Base-by-base conservation (phyloP, 352 stramenopile genomes). In the Phytopythium vexans region DNA sequence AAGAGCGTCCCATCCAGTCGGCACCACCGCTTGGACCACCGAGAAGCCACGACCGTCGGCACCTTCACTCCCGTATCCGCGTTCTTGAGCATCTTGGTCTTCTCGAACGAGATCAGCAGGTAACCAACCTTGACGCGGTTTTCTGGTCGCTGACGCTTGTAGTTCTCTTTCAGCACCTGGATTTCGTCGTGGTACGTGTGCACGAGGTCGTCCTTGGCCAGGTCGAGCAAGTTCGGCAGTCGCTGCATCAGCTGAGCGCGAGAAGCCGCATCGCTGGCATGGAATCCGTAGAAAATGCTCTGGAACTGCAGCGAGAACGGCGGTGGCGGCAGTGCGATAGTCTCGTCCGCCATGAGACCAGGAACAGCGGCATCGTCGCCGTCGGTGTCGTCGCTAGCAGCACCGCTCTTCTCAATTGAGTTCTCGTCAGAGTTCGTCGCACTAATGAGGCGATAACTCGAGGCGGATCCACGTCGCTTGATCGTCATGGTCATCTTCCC, bases 121-220 rank as follows among this genome's bases (percentile, higher is more conserved):
- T 93, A 93, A 0, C 82, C 82, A 8, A 87, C 82, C 55, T 93
- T 93, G 15, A 93, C 72, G 12, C 82, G 80, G 41, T 89, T 88
- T 49, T 90, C 80, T 0, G 82, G 82, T 21, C 78, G 75, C 43
- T 91, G 78, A 0, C 82, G 80, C 50, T 91, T 89, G 64, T 93
- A 93, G 55, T 93, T 93, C 52, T 93, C 82, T 31, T 82, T 83
- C 10, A 93, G 60, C 6, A 86, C 67, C 39, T 86, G 69, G 45
- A 93, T 93, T 39, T 93, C 82, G 37, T 93, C 82, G 60, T 91
- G 81, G 54, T 93, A 93, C 16, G 82, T 93, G 52, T 91, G 82
- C 10, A 85, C 82, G 9, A 88, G 68, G 52, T 93, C 82, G 43
- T 90, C 82, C 45, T 84, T 82, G 8, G 80, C 82, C 10, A 88